Conservation (phyloP, 1,284 basidiomycete genomes). For the Trichosporon ovoides region DNA sequence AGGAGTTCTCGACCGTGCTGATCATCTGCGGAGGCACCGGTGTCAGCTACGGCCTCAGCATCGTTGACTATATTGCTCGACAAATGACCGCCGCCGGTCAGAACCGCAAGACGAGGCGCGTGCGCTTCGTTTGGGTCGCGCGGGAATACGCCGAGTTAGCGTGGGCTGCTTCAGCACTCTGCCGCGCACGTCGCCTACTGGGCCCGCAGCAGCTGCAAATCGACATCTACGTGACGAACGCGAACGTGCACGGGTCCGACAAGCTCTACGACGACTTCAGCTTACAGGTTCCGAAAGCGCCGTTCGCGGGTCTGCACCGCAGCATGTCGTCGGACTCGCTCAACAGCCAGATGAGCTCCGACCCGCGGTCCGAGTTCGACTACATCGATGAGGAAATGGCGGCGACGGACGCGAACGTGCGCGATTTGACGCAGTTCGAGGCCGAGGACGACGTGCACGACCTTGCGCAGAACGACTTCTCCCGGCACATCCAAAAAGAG, state of each 20-base stretch:
- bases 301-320: conserved; percentile 37
- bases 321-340: conserved; percentile 44
- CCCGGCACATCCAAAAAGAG: conserved; percentile 59
- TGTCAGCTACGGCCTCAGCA: conserved; percentile 66
- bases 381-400: conserved; percentile 15
- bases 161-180: conserved; percentile 69
- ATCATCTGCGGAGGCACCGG: conserved; percentile 76
- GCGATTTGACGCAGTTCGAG: conserved; percentile 75
- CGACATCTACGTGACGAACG: conserved; percentile 73
- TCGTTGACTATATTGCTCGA: conserved; percentile 66
- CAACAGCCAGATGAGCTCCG: conserved; percentile 25
- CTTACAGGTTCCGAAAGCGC: conserved; percentile 22
- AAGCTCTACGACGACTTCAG: conserved; percentile 4
- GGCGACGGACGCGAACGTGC: conserved; percentile 9
- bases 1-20: conserved; percentile 59
- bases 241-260: conserved; percentile 12
- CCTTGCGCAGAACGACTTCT: conserved; percentile 62
- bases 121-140: conserved; percentile 78
- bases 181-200: conserved; percentile 63
- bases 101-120: conserved; percentile 55
- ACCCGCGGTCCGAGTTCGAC: conserved; percentile 54
- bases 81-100: conserved; percentile 55
- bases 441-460: conserved; percentile 70
- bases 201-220: conserved; percentile 60
- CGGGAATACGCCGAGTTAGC: conserved; percentile 77